phyloP scores from a whole-genome alignment of 2,329 filamentous ascomycete genomes.

The Paraphoma sp. region DNA sequence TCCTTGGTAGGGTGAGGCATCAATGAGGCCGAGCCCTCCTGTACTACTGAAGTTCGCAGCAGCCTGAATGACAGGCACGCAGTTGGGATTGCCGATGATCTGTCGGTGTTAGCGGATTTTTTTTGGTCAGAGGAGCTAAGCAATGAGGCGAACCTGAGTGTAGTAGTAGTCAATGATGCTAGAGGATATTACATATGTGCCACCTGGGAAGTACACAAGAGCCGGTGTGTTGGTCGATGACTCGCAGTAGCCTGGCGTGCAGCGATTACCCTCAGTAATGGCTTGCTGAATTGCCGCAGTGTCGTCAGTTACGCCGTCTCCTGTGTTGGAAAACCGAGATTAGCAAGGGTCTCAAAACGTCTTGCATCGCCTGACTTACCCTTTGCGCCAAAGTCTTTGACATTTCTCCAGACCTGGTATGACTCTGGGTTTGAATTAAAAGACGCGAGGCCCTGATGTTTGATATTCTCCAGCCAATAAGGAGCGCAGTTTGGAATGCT shows the following conservation, averaged over 20 bases:
- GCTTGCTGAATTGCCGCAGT: slow-evolving; percentile 61
- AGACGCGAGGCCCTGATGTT: slow-evolving; percentile 49
- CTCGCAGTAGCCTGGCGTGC: slow-evolving; percentile 49
- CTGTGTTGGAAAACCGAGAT: background rate
- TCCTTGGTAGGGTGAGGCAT: slow-evolving; percentile 60
- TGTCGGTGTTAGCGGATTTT: slow-evolving; percentile 13
- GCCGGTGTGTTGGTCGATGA: slow-evolving; percentile 60
- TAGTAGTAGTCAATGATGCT: slow-evolving; percentile 69
- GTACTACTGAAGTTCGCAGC: slow-evolving; percentile 55
- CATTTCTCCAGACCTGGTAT: slow-evolving; percentile 52
- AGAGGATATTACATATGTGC: slow-evolving; percentile 64
- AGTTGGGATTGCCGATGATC: slow-evolving; percentile 66
- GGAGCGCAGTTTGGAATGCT: slow-evolving; percentile 26
- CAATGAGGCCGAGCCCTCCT: slow-evolving; percentile 62
- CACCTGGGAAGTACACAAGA: slow-evolving; percentile 64
- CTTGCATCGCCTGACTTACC: slow-evolving; percentile 2
- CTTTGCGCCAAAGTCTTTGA: slow-evolving; percentile 51
- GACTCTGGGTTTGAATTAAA: slow-evolving; percentile 47
- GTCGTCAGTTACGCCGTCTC: slow-evolving; percentile 49
- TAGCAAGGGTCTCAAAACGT: background rate
- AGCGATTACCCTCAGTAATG: slow-evolving; percentile 50
- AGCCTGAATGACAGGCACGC: slow-evolving; percentile 62
- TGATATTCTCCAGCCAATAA: slow-evolving; percentile 52
- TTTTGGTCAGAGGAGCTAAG: background rate
- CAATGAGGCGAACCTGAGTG: slow-evolving; percentile 53